phyloP scores from a whole-genome alignment of 2,329 filamentous ascomycete genomes.

The Xylariaceae sp. region DNA sequence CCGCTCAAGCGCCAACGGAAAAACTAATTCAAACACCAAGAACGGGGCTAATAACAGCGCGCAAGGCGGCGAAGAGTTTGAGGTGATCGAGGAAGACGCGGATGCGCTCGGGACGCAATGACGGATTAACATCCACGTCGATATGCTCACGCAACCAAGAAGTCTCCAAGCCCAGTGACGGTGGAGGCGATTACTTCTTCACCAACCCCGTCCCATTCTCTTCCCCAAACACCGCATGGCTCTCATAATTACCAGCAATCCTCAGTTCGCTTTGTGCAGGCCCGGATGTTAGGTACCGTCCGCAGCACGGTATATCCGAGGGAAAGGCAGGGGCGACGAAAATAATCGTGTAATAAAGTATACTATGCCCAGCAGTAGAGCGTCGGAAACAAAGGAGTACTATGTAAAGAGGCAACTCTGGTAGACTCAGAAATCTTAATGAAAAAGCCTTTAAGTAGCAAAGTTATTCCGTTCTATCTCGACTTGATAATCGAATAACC shows the following conservation, averaged over 20 bases:
- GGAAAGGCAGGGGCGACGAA: no score
- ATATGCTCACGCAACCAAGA: not conserved
- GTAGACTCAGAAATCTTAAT: not conserved
- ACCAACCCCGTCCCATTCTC: not conserved
- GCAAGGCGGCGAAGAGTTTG: slow-evolving; percentile 5
- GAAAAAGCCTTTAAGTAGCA: no score
- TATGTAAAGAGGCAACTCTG: not conserved
- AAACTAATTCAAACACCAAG: slow-evolving; percentile 26
- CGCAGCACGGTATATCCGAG: no score
- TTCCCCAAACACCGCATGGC: no score
- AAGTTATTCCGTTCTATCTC: no score
- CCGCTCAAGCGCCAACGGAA: slow-evolving; percentile 38
- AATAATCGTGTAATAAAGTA: no score
- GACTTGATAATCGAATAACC: no score
- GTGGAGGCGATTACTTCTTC: not conserved
- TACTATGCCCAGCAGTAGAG: no score
- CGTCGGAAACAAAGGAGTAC: no score
- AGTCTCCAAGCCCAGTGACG: not conserved
- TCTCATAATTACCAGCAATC: no score
- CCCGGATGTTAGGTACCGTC: no score
- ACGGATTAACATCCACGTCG: not conserved
- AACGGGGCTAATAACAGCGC: slow-evolving; percentile 15
- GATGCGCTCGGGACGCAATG: slow-evolving; percentile 12
- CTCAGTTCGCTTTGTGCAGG: no score
- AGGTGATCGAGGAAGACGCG: slow-evolving; percentile 20